Evolutionary conservation across 2,329 filamentous ascomycete genomes (phyloP).

Genomic region (Eurotiales sp.): DNA sequence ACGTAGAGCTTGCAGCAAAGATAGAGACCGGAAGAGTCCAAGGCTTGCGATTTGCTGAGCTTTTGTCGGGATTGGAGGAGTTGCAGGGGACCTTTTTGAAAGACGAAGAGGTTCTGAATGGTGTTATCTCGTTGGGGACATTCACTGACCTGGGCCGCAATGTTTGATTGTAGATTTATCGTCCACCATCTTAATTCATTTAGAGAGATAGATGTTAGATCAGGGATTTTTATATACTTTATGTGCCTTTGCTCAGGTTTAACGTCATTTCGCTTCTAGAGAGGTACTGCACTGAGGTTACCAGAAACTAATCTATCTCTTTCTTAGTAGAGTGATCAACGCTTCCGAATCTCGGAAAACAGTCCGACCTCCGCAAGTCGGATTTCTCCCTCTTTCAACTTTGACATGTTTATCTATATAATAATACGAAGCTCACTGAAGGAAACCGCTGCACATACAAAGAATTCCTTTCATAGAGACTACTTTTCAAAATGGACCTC

Average conservation of each 20-base stretch:
- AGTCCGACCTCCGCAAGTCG: background rate
- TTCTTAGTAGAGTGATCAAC: background rate
- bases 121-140: conserved; percentile 8
- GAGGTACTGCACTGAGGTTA: too few relatives aligned
- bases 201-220: background rate
- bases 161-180: background rate
- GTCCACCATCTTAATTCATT: background rate
- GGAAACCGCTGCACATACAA: too few relatives aligned
- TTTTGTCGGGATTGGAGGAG: conserved; percentile 11
- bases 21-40: conserved; percentile 7
- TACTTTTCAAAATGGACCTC: background rate
- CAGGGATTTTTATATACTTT: background rate
- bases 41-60: conserved; percentile 6
- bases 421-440: too few relatives aligned
- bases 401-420: too few relatives aligned
- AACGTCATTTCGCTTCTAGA: too few relatives aligned
- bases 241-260: too few relatives aligned
- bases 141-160: conserved; percentile 7
- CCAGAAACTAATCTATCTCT: too few relatives aligned
- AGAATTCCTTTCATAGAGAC: too few relatives aligned
- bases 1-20: background rate
- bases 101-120: conserved; percentile 9
- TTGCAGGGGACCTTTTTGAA: conserved; percentile 8
- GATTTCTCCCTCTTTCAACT: background rate
- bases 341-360: background rate